These are phyloP conservation scores for Chrysoporthe deuterocubensis DNA, from an alignment of 2,329 filamentous ascomycete species.

Conservation along the genomic window DNA sequence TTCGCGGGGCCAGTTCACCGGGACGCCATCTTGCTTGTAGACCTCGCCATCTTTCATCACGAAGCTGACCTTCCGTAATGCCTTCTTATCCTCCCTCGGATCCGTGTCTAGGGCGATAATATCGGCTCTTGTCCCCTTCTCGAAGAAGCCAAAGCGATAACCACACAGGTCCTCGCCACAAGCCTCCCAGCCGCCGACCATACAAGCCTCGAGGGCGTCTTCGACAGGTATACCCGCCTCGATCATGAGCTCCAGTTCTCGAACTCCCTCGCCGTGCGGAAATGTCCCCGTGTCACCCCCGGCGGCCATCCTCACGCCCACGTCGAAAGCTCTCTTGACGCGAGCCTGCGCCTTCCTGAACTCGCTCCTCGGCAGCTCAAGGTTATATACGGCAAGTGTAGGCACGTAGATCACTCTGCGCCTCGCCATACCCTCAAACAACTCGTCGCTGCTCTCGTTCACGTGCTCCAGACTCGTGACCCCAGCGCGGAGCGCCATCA, in stretches of 20 bases:
- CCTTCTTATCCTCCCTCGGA: constrained; percentile 43
- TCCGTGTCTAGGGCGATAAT: constrained; percentile 54
- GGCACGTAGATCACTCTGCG: constrained; percentile 56
- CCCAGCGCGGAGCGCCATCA: constrained; percentile 51
- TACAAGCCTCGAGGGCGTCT: constrained; percentile 54
- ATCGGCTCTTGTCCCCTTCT: constrained; percentile 53
- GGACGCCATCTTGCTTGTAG: constrained; percentile 46
- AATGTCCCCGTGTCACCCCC: constrained; percentile 60
- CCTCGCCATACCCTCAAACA: constrained; percentile 49
- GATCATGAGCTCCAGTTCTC: constrained; percentile 59
- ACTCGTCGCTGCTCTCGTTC: constrained; percentile 42
- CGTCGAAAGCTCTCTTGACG: constrained; percentile 48
- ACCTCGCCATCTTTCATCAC: constrained; percentile 62
- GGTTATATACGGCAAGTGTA: constrained; percentile 52
- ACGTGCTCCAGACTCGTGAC: constrained; percentile 54
- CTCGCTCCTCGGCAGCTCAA: constrained; percentile 30
- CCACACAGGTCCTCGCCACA: constrained; percentile 58
- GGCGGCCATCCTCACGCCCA: constrained; percentile 53
- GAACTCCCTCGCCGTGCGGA: constrained; percentile 54
- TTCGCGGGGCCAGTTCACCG: constrained; percentile 31
- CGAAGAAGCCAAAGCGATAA: constrained; percentile 55
- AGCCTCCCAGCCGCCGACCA: constrained; percentile 58
- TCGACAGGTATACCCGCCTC: constrained; percentile 53
- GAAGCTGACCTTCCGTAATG: constrained; percentile 53
- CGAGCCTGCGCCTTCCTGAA: constrained; percentile 37